These are phyloP conservation scores for Ophiosphaerella korrae DNA, from an alignment of 2,329 filamentous ascomycete species.

Conservation along the genomic window DNA sequence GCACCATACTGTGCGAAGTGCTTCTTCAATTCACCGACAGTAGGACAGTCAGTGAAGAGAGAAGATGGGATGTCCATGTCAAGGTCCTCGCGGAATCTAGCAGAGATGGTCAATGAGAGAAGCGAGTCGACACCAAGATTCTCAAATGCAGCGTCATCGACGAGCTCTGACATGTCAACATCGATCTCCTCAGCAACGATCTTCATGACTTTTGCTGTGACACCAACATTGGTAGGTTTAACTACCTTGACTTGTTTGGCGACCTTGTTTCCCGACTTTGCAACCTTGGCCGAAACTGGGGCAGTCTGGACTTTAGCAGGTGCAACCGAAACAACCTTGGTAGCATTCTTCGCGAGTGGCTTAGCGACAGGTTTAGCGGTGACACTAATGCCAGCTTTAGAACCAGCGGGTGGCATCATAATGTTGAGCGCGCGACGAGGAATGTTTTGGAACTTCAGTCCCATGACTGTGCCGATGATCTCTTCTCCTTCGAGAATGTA, in stretches of 20 bases:
- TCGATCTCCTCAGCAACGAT: slow-evolving; percentile 71
- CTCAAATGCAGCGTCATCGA: slow-evolving; percentile 65
- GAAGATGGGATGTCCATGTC: slow-evolving; percentile 64
- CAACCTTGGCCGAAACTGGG: slow-evolving; percentile 45
- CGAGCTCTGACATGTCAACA: slow-evolving; percentile 62
- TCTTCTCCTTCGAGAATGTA: slow-evolving; percentile 65
- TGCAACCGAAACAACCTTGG: slow-evolving; percentile 46
- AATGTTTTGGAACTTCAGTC: slow-evolving; percentile 70
- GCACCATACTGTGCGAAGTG: slow-evolving; percentile 58
- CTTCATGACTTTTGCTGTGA: slow-evolving; percentile 61
- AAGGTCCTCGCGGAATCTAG: slow-evolving; percentile 66
- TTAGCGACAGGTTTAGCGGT: slow-evolving; percentile 38
- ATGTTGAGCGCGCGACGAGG: slow-evolving; percentile 70
- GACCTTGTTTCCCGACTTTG: slow-evolving; percentile 47
- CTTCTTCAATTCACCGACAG: slow-evolving; percentile 65
- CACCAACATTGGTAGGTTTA: slow-evolving; percentile 57
- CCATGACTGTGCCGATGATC: slow-evolving; percentile 63
- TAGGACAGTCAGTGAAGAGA: slow-evolving; percentile 65
- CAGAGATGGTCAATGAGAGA: slow-evolving; percentile 65
- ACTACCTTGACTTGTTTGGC: slow-evolving; percentile 55
- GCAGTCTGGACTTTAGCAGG: slow-evolving; percentile 40
- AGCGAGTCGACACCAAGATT: slow-evolving; percentile 67
- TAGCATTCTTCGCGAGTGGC: slow-evolving; percentile 39
- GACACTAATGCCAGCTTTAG: slow-evolving; percentile 43
- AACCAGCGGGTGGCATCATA: slow-evolving; percentile 66